Percentiles rank a stretch among this genome's conserved stretches.
Conservation (phyloP, 2,329 filamentous ascomycete genomes). For the Arthrobotrys conoides region DNA sequence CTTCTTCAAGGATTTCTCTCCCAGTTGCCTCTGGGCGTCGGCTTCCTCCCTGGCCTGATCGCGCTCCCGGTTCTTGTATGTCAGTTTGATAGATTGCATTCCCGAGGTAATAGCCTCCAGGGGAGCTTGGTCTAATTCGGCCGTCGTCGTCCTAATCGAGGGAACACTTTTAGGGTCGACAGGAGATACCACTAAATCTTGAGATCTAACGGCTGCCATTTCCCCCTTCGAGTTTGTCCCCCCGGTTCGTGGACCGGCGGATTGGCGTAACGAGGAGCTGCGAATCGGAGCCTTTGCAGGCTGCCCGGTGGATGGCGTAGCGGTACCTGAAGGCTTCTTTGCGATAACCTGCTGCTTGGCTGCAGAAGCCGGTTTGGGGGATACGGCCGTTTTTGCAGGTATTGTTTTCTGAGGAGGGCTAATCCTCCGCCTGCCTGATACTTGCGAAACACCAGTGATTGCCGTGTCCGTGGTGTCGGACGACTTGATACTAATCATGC, state of each 20-base stretch:
- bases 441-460: conserved; percentile 49
- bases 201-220: background rate
- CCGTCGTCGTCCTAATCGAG: conserved; percentile 41
- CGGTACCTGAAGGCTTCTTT: conserved; percentile 12
- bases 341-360: background rate
- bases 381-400: conserved; percentile 5
- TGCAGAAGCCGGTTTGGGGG: conserved; percentile 11
- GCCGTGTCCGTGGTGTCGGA: conserved; percentile 53
- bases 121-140: conserved; percentile 66
- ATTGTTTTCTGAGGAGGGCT: conserved; percentile 39
- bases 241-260: conserved; percentile 47
- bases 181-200: conserved; percentile 26
- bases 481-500: conserved; percentile 56
- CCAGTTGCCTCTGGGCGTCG: conserved; percentile 23
- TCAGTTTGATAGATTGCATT: conserved; percentile 76
- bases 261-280: conserved; percentile 32
- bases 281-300: conserved; percentile 65
- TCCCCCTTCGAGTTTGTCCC: conserved; percentile 7
- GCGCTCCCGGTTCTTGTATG: conserved; percentile 51
- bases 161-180: conserved; percentile 32
- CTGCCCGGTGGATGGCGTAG: background rate
- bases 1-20: conserved; percentile 27
- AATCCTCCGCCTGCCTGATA: conserved; percentile 39
- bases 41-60: conserved; percentile 46
- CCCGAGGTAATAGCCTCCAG: conserved; percentile 73